phyloP scores from a whole-genome alignment of 495 filamentous ascomycete species.

The Cudoniella acicularis region DNA sequence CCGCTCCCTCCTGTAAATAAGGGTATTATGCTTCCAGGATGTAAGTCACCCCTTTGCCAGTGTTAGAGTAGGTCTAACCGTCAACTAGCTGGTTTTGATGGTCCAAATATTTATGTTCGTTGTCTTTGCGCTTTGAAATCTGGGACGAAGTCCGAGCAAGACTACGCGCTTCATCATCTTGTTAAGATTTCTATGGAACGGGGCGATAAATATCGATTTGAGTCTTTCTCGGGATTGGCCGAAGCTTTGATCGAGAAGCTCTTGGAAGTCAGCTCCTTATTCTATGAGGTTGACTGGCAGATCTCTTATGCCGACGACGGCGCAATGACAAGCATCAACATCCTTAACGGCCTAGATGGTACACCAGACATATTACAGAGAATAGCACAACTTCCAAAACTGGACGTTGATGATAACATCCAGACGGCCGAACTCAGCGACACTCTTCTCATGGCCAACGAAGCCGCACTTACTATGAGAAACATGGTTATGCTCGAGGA shows the following conservation, averaged over 20 bases:
- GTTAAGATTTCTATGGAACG: conserved; percentile 94
- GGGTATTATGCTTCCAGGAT: conserved; percentile 52
- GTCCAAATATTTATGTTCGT: conserved; percentile 85
- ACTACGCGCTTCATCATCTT: conserved; percentile 85
- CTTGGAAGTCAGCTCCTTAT: conserved; percentile 66
- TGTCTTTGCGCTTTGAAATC: conserved; percentile 78
- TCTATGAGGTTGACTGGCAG: conserved; percentile 79
- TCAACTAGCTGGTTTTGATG: conserved; percentile 53
- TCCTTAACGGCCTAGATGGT: conserved; percentile 73
- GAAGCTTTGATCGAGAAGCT: conserved; percentile 85
- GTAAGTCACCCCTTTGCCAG: conserved; percentile 29
- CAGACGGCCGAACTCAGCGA: conserved; percentile 70
- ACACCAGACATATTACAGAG: conserved; percentile 70
- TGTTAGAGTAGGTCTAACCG: not conserved
- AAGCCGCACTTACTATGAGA: conserved; percentile 81
- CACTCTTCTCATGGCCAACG: conserved; percentile 69
- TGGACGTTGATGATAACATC: conserved; percentile 64
- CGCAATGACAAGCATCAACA: conserved; percentile 43
- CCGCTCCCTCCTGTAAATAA: not conserved
- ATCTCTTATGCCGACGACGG: conserved; percentile 62
- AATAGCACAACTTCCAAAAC: conserved; percentile 52
- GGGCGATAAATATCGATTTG: conserved; percentile 93
- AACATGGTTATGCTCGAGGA: conserved; percentile 91
- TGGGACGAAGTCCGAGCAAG: conserved; percentile 73
- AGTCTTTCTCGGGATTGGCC: conserved; percentile 82